These are phyloP conservation scores for Didymella exigua DNA, from an alignment of 2,329 filamentous ascomycete species.

Conservation along the genomic window DNA sequence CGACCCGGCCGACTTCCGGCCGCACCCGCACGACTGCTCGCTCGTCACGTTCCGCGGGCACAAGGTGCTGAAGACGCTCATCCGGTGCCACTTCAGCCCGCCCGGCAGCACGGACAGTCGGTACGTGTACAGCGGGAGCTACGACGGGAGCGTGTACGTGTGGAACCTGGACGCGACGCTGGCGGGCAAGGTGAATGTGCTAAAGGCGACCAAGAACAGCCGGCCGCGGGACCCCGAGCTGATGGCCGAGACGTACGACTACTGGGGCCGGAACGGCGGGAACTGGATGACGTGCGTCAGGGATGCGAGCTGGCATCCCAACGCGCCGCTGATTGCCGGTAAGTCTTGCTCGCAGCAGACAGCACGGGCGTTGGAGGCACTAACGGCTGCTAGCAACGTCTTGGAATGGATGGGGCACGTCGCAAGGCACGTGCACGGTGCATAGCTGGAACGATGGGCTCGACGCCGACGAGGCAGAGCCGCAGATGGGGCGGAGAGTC, in stretches of 20 bases:
- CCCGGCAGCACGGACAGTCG: constrained; percentile 82
- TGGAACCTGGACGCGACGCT: constrained; percentile 93
- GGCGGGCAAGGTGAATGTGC: constrained; percentile 78
- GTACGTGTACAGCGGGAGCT: constrained; percentile 91
- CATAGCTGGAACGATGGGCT: constrained; percentile 76
- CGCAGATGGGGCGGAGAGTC: constrained; percentile 42
- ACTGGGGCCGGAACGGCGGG: constrained; percentile 59
- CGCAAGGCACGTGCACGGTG: constrained; percentile 74
- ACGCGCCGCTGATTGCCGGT: constrained; percentile 77
- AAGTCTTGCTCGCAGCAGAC: too few species aligned
- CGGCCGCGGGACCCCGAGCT: constrained; percentile 61
- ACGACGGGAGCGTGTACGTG: constrained; percentile 86
- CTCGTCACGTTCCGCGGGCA: constrained; percentile 94
- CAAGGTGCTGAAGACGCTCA: constrained; percentile 84
- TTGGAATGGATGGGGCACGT: constrained; percentile 78
- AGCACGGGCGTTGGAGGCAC: not conserved
- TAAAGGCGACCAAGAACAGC: constrained; percentile 68
- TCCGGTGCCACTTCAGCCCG: constrained; percentile 94
- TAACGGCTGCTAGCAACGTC: constrained; percentile 66
- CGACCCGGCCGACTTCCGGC: constrained; percentile 68
- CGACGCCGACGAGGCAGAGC: constrained; percentile 64
- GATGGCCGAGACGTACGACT: constrained; percentile 62
- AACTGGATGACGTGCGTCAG: constrained; percentile 80
- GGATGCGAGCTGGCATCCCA: constrained; percentile 91
- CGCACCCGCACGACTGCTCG: constrained; percentile 85